Conservation (phyloP, 202 grass and related monocot species). For the Elaeis oleifera region DNA sequence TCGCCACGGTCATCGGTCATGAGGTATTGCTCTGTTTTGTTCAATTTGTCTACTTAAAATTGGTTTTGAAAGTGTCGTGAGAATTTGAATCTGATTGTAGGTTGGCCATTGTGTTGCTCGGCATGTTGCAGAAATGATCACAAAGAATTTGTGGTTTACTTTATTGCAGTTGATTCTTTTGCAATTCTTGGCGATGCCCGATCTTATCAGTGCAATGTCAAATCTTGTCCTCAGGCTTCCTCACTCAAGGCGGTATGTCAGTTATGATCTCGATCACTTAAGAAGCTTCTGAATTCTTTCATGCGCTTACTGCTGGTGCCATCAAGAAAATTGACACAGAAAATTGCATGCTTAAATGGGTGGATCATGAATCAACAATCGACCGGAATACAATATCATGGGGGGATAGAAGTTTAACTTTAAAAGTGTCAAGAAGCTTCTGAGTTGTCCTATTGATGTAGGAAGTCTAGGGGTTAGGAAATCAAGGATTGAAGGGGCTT, state of each 20-base stretch:
- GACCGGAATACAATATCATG: too few relatives aligned
- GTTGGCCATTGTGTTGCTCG: slow-evolving; percentile 73
- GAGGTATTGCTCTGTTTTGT: slow-evolving; percentile 40
- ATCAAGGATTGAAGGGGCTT: too few relatives aligned
- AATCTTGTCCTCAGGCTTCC: slow-evolving; percentile 69
- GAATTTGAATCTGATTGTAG: slow-evolving; percentile 31
- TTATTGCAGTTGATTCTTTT: slow-evolving; percentile 57
- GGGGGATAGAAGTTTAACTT: too few relatives aligned
- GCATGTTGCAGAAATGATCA: slow-evolving; percentile 55
- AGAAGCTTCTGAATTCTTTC: too few relatives aligned
- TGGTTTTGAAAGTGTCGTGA: background rate
- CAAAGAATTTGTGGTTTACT: slow-evolving; percentile 49
- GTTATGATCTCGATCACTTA: too few relatives aligned
- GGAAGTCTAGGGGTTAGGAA: too few relatives aligned
- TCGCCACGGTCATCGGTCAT: slow-evolving; percentile 81
- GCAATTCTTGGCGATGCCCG: slow-evolving; percentile 88
- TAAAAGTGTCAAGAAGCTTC: too few relatives aligned
- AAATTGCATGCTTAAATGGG: too few relatives aligned
- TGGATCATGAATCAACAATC: too few relatives aligned
- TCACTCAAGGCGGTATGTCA: slow-evolving; percentile 69
- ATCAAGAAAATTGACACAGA: too few relatives aligned
- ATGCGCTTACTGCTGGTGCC: too few relatives aligned
- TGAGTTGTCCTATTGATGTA: too few relatives aligned
- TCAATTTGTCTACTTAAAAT: background rate
- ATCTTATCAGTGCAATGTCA: slow-evolving; percentile 64